These are phyloP conservation scores for Phialemonium atrogriseum DNA, from an alignment of 2,329 filamentous ascomycete genomes.

Conservation along the genomic window DNA sequence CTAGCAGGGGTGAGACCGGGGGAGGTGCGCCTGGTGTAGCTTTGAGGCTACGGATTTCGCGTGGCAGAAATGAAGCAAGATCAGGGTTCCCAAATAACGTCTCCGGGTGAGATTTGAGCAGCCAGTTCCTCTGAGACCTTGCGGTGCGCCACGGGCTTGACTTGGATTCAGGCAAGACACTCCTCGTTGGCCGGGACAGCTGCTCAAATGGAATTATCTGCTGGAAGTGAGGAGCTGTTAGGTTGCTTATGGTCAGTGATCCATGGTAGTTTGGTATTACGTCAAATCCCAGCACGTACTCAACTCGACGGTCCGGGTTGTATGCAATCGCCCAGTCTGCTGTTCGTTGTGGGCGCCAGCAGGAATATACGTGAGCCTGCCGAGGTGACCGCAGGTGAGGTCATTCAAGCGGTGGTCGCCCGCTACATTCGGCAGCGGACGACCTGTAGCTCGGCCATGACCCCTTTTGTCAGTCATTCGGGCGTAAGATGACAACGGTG, in stretches of 20 bases:
- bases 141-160: conserved; percentile 14
- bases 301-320: background rate
- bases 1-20: conserved; percentile 32
- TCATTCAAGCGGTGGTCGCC: conserved; percentile 30
- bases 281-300: background rate
- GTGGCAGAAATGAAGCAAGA: conserved; percentile 22
- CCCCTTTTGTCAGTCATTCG: conserved; percentile 17
- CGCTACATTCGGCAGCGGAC: conserved; percentile 6
- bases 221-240: conserved; percentile 15
- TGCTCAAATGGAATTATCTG: conserved; percentile 17
- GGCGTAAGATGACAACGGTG: conserved; percentile 2
- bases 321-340: conserved; percentile 15
- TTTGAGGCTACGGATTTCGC: conserved; percentile 19
- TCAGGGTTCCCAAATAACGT: conserved; percentile 31
- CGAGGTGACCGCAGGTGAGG: conserved; percentile 45
- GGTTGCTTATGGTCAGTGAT: conserved; percentile 5
- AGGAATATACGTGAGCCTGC: conserved; percentile 35
- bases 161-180: conserved; percentile 1
- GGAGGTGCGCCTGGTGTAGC: background rate
- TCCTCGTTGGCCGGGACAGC: conserved; percentile 17
- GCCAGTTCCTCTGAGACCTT: conserved; percentile 37
- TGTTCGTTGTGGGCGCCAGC: conserved; percentile 18
- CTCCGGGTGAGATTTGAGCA: conserved; percentile 42
- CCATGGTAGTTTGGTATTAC: background rate
- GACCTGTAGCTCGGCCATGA: background rate